Conservation (phyloP, 768 basidiomycete genomes). For the Pholiota molesta region DNA sequence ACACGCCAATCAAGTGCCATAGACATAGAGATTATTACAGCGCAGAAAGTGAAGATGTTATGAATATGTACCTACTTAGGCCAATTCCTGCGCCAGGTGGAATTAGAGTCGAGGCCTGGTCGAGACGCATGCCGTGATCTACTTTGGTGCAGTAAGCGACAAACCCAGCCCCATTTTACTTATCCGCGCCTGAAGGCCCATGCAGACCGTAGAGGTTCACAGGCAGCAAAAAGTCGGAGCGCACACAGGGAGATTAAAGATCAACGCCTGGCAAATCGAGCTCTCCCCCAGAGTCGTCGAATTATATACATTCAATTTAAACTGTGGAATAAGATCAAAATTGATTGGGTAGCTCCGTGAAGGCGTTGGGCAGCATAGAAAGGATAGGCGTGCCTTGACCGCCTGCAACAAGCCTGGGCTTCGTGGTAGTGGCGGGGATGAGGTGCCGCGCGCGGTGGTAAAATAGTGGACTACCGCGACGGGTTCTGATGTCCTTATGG, state of each 20-base stretch:
- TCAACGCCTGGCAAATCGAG: constrained; percentile 65
- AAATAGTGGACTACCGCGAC: constrained; percentile 20
- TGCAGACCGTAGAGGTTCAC: too few species aligned
- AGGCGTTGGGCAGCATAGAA: constrained; percentile 19
- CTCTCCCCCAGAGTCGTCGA: constrained; percentile 61
- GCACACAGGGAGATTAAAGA: constrained; percentile 53
- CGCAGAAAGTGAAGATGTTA: neutral
- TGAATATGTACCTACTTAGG: constrained; percentile 56
- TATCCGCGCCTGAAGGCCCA: neutral
- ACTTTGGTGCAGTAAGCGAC: constrained; percentile 81
- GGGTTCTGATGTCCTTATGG: too few species aligned
- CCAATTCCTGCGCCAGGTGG: constrained; percentile 66
- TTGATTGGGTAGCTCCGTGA: constrained; percentile 19
- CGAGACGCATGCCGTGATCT: constrained; percentile 69
- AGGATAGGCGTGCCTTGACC: constrained; percentile 21
- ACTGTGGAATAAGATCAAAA: constrained; percentile 47
- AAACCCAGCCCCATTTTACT: constrained; percentile 7
- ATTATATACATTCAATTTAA: constrained; percentile 72
- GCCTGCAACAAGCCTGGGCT: constrained; percentile 19
- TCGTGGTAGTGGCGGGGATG: constrained; percentile 12
- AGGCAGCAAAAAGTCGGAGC: too few species aligned
- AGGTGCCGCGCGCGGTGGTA: constrained; percentile 7
- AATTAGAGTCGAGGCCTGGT: too few species aligned
- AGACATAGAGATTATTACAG: too few species aligned
- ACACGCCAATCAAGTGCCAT: too few species aligned